These are phyloP conservation scores for Pseudocercospora vitis DNA, from an alignment of 2,329 filamentous ascomycete species.

Conservation along the genomic window DNA sequence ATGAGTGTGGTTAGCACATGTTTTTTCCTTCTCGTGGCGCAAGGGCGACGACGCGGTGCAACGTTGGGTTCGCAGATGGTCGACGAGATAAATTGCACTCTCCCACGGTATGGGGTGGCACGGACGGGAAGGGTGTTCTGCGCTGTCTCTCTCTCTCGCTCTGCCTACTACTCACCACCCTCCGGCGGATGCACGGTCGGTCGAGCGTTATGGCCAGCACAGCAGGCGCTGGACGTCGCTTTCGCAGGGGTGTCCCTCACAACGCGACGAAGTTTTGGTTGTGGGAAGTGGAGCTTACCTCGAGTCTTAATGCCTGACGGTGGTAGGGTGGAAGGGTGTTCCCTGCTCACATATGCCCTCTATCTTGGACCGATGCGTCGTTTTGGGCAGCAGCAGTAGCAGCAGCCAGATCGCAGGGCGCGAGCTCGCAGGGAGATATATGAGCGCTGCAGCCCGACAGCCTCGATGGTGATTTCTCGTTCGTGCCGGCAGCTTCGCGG, in stretches of 20 bases:
- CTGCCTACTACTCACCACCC: neutral
- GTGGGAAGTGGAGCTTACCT: conserved; percentile 4
- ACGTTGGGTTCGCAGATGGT: conserved; percentile 9
- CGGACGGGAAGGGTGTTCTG: conserved; percentile 5
- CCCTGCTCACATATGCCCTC: neutral
- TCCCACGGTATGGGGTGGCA: conserved; percentile 3
- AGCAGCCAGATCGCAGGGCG: neutral
- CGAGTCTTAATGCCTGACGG: neutral
- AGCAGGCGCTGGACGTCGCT: neutral
- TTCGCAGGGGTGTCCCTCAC: neutral
- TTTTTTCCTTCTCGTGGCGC: neutral
- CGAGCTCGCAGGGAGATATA: neutral
- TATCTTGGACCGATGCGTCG: neutral
- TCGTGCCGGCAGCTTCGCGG: neutral
- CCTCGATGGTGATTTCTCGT: neutral
- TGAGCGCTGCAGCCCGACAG: neutral
- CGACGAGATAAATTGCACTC: neutral
- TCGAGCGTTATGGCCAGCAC: neutral
- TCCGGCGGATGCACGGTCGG: conserved; percentile 9
- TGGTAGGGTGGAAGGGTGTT: neutral
- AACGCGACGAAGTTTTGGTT: neutral
- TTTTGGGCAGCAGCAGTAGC: neutral
- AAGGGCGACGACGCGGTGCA: conserved; percentile 11
- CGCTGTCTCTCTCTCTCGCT: conserved; percentile 2
- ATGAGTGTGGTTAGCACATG: conserved; percentile 19